Conservation (phyloP, 176 grass and related monocot genomes). For the Ensete ventricosum region DNA sequence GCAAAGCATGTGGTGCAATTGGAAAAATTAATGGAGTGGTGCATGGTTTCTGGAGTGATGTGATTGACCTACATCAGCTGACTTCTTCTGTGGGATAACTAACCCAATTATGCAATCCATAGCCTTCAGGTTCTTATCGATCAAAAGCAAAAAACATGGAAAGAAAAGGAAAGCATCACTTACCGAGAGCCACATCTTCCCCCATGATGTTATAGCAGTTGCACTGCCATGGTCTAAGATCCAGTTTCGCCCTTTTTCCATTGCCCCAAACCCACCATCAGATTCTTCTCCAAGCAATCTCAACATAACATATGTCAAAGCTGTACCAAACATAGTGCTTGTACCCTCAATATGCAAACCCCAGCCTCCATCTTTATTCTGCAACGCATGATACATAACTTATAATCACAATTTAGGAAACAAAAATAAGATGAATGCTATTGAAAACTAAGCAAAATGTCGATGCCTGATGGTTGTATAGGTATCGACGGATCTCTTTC, state of each 20-base stretch:
- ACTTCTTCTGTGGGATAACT: background rate
- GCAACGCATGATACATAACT: slow-evolving; percentile 7
- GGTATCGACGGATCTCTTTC: slow-evolving; percentile 70
- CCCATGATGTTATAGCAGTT: slow-evolving; percentile 86
- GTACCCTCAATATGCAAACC: slow-evolving; percentile 84
- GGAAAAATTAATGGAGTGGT: too few relatives aligned
- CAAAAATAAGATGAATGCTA: background rate
- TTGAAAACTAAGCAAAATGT: background rate
- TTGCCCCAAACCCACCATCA: slow-evolving; percentile 58
- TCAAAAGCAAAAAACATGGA: slow-evolving; percentile 13
- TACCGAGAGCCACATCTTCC: slow-evolving; percentile 90
- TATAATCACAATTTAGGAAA: background rate
- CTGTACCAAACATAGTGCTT: slow-evolving; percentile 96
- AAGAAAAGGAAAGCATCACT: slow-evolving; percentile 6
- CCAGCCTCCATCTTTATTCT: slow-evolving; percentile 95
- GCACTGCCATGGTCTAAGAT: slow-evolving; percentile 83
- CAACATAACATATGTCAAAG: slow-evolving; percentile 66
- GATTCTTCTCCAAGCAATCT: slow-evolving; percentile 77
- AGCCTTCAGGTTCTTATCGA: background rate
- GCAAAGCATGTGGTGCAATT: background rate
- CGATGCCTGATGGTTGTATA: slow-evolving; percentile 78
- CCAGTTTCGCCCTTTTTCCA: slow-evolving; percentile 79
- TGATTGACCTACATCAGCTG: background rate
- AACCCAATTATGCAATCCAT: background rate
- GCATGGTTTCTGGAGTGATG: background rate